Conservation (phyloP, 176 grass and related monocot species). For the Avena insularis region DNA sequence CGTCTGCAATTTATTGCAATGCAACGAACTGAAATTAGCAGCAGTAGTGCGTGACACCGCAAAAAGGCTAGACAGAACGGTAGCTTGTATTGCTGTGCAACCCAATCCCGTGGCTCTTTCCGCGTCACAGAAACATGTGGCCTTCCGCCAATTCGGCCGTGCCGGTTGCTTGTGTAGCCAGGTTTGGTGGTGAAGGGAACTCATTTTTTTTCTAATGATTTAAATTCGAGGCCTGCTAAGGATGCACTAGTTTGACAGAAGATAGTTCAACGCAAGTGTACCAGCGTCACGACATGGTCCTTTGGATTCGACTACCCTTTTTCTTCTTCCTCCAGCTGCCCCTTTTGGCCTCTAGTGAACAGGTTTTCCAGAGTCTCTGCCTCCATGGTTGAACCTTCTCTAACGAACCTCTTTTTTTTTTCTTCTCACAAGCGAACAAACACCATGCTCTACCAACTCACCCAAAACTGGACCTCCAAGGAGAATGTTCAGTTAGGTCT, state of each 20-base stretch:
- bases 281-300: slow-evolving; percentile 32
- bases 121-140: slow-evolving; percentile 44
- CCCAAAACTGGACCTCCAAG: slow-evolving; percentile 27
- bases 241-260: background rate
- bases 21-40: background rate
- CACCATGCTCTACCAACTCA: slow-evolving; percentile 29
- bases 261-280: background rate
- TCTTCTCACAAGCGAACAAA: slow-evolving; percentile 34
- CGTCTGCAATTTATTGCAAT: slow-evolving; percentile 25
- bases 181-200: too few relatives aligned
- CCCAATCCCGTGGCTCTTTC: slow-evolving; percentile 36
- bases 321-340: slow-evolving; percentile 42
- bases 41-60: too few relatives aligned
- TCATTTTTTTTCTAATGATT: too few relatives aligned
- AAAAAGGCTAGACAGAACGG: background rate
- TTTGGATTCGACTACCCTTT: slow-evolving; percentile 10
- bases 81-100: slow-evolving; percentile 30
- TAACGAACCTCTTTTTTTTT: slow-evolving; percentile 19
- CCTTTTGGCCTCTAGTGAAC: slow-evolving; percentile 30
- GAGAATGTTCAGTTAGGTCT: slow-evolving; percentile 32
- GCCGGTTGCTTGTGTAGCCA: slow-evolving; percentile 13
- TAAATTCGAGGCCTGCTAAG: background rate
- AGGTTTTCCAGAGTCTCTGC: background rate
- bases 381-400: slow-evolving; percentile 42
- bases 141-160: slow-evolving; percentile 23